Conservation (phyloP, 352 stramenopile species). For the Hyphochytrium catenoides region DNA sequence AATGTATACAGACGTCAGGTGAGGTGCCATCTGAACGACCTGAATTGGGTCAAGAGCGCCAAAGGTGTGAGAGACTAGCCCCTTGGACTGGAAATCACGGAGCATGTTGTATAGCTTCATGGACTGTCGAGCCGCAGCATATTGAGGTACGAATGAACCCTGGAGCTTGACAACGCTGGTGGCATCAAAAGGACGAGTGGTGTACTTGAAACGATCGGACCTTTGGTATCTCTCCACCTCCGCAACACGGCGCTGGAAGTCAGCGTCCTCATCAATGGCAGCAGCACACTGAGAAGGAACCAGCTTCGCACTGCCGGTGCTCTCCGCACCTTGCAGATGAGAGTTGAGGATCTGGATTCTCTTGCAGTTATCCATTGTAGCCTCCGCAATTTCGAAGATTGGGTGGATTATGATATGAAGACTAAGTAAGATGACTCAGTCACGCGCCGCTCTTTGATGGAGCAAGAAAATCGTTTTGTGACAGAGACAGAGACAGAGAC, state of each 20-base stretch:
- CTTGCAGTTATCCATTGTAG: no score
- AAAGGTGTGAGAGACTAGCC: conserved; percentile 63
- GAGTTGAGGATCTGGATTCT: no score
- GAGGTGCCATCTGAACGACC: conserved; percentile 76
- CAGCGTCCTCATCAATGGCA: conserved; percentile 24
- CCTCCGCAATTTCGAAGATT: no score
- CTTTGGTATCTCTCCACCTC: conserved; percentile 37
- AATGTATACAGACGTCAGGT: conserved; percentile 88
- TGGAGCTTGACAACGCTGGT: conserved; percentile 66
- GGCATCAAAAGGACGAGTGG: conserved; percentile 40
- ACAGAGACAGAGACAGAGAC: no score
- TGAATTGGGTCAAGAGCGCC: conserved; percentile 78
- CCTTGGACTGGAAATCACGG: conserved; percentile 35
- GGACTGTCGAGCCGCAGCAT: conserved; percentile 26
- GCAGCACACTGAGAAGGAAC: no score
- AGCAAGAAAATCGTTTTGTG: no score
- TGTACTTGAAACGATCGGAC: conserved; percentile 42
- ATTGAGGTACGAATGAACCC: conserved; percentile 22
- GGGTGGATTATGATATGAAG: no score
- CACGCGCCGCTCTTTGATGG: no score
- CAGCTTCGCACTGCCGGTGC: no score
- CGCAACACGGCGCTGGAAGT: conserved; percentile 33
- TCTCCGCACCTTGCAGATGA: no score
- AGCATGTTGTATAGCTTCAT: conserved; percentile 64
- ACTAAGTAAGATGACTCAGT: no score